A percentile compares a stretch with the other conserved stretches of the same genome.
Evolutionary conservation across 2,329 filamentous ascomycete species (phyloP).

Genomic region (Fusarium nanum): DNA sequence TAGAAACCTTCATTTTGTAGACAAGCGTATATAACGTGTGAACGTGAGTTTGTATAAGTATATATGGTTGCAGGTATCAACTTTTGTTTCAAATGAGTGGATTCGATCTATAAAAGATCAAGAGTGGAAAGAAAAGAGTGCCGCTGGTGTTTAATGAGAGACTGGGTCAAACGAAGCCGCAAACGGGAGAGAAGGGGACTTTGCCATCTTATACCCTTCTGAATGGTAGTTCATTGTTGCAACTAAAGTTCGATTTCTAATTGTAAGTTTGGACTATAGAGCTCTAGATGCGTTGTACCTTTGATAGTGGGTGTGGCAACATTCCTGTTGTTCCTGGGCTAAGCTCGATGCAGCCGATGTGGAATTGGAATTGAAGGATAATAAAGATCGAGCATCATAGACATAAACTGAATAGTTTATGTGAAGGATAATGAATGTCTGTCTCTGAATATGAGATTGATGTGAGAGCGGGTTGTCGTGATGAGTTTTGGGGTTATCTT

Average conservation of each 20-base stretch:
- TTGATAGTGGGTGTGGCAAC: conserved; percentile 12
- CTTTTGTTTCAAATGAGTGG: conserved; percentile 23
- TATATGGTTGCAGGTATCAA: neutral
- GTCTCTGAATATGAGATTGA: neutral
- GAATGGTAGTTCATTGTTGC: too few relatives aligned
- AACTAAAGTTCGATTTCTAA: neutral
- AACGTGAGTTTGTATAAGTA: neutral
- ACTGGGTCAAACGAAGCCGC: conserved; percentile 10
- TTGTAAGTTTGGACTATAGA: conserved; percentile 21
- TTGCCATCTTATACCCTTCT: conserved; percentile 21
- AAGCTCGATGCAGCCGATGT: conserved; percentile 22
- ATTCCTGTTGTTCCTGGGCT: conserved; percentile 37
- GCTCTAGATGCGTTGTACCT: conserved; percentile 18
- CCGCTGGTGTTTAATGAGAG: conserved; percentile 22
- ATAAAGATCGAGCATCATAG: accelerated
- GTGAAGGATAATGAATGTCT: neutral
- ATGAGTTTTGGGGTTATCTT: neutral
- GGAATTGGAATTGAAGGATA: neutral
- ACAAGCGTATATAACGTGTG: neutral
- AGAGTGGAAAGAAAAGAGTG: conserved; percentile 11
- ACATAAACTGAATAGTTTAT: neutral
- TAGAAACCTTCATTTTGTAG: conserved; percentile 26
- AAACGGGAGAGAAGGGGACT: neutral
- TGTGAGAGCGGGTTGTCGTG: neutral
- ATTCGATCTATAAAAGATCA: conserved; percentile 5